phyloP scores from a whole-genome alignment of 2,329 filamentous ascomycete species.

The Xylaria sp. region DNA sequence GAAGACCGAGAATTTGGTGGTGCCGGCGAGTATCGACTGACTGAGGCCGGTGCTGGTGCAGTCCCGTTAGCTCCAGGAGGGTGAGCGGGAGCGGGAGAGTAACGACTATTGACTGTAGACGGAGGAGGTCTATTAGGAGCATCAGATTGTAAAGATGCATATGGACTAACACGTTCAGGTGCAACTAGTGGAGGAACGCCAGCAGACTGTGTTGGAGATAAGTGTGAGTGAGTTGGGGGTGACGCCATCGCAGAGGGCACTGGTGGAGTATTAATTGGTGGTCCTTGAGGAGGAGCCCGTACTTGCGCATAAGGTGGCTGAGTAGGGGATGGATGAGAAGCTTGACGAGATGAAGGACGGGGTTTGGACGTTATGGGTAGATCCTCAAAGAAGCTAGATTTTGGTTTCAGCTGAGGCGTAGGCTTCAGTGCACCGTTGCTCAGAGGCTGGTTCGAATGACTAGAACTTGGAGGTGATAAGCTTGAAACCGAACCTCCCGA shows the following conservation, averaged over 20 bases:
- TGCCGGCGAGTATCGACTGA: conserved; percentile 67
- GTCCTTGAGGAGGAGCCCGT: conserved; percentile 48
- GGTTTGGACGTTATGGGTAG: conserved; percentile 72
- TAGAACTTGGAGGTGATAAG: conserved; percentile 54
- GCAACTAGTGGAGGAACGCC: conserved; percentile 60
- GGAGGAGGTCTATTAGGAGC: conserved; percentile 48
- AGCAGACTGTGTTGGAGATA: conserved; percentile 44
- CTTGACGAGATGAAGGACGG: conserved; percentile 69
- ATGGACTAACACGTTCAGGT: conserved; percentile 64
- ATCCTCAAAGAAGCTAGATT: conserved; percentile 80
- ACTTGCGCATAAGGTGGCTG: conserved; percentile 52
- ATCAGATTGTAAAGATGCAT: conserved; percentile 59
- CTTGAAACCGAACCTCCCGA: conserved; percentile 43
- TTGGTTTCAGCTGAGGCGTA: conserved; percentile 51
- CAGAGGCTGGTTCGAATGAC: conserved; percentile 51
- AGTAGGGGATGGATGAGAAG: conserved; percentile 57
- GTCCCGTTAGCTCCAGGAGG: conserved; percentile 55
- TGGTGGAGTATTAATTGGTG: conserved; percentile 42
- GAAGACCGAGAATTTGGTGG: conserved; percentile 55
- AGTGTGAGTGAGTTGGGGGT: conserved; percentile 36
- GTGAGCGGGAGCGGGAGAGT: conserved; percentile 69
- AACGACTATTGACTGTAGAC: conserved; percentile 57
- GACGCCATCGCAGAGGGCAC: conserved; percentile 38
- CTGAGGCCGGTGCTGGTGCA: conserved; percentile 51
- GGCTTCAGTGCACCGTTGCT: conserved; percentile 50